A percentile compares a stretch with the other conserved stretches of the same genome.
Conservation (phyloP, 2,329 filamentous ascomycete genomes). For the Aureobasidium sp. region DNA sequence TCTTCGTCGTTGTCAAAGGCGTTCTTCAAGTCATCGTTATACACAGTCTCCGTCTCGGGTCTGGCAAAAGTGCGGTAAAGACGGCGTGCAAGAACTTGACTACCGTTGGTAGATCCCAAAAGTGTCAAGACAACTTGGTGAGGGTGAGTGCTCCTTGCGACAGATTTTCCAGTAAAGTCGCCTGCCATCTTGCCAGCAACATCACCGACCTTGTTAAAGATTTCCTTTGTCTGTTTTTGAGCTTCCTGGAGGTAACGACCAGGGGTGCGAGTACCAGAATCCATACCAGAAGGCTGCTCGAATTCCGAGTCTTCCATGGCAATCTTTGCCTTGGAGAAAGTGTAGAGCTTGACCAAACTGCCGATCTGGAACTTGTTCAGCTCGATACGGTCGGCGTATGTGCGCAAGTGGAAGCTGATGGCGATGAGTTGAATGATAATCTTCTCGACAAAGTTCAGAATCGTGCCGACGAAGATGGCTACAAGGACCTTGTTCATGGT, state of each 20-base stretch:
- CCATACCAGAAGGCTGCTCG: constrained; percentile 44
- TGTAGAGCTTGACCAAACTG: constrained; percentile 56
- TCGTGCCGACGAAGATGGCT: constrained; percentile 68
- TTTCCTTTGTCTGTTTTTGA: constrained; percentile 65
- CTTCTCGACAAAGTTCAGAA: constrained; percentile 83
- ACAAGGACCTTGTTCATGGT: constrained; percentile 81
- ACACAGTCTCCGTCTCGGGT: constrained; percentile 67
- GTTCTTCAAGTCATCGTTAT: constrained; percentile 65
- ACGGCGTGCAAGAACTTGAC: constrained; percentile 77
- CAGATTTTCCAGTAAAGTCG: constrained; percentile 74
- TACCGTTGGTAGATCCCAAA: constrained; percentile 60
- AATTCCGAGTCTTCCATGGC: constrained; percentile 69
- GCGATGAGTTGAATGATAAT: constrained; percentile 92
- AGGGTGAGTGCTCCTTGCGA: constrained; percentile 65
- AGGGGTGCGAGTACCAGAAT: constrained; percentile 63
- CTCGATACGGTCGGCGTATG: constrained; percentile 83
- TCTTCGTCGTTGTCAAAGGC: constrained; percentile 80
- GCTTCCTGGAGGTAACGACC: constrained; percentile 60
- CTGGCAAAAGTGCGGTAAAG: constrained; percentile 78
- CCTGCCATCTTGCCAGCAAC: constrained; percentile 79
- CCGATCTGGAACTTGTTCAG: constrained; percentile 86
- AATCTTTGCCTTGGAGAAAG: constrained; percentile 56
- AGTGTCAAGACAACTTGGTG: constrained; percentile 77
- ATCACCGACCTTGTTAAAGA: constrained; percentile 72
- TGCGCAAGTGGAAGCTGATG: constrained; percentile 83